Percentiles rank a stretch among this genome's conserved stretches.
Conservation (phyloP, 1,139 yeast species). For the Saccharomyces hybrid region DNA sequence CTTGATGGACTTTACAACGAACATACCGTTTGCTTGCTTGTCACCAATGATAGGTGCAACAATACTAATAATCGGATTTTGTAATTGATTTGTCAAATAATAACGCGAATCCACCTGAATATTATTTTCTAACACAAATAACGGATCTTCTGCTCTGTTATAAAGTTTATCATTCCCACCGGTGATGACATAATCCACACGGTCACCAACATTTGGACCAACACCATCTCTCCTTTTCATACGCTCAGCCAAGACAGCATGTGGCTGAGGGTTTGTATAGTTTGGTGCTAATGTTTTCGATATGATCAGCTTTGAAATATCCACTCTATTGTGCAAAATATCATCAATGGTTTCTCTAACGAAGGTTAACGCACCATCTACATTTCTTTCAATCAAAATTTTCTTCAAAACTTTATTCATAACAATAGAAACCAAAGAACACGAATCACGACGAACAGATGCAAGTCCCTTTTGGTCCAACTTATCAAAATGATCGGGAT, state of each 20-base stretch:
- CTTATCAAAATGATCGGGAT: conserved; percentile 80
- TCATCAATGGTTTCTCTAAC: conserved; percentile 88
- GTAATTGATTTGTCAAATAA: conserved; percentile 84
- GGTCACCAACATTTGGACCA: conserved; percentile 94
- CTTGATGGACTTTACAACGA: conserved; percentile 45
- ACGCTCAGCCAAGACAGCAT: conserved; percentile 90
- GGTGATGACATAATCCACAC: conserved; percentile 94
- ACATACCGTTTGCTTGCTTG: conserved; percentile 64
- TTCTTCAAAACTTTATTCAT: conserved; percentile 83
- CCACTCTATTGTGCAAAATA: conserved; percentile 81
- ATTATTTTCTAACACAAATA: conserved; percentile 84
- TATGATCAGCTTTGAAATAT: conserved; percentile 86
- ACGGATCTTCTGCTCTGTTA: conserved; percentile 94
- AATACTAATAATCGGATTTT: conserved; percentile 88
- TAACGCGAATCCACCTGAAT: conserved; percentile 92
- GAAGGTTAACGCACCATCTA: conserved; percentile 75
- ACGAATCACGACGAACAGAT: conserved; percentile 95
- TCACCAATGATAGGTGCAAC: conserved; percentile 95
- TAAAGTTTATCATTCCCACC: conserved; percentile 84
- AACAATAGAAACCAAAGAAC: conserved; percentile 88
- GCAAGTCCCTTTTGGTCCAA: conserved; percentile 99
- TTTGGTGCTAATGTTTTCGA: conserved; percentile 90
- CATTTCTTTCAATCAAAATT: conserved; percentile 82
- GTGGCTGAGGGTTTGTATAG: conserved; percentile 94
- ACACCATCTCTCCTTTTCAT: conserved; percentile 96